Evolutionary conservation across 352 stramenopile genomes (phyloP).

Genomic region (Phytophthora nicotianae): DNA sequence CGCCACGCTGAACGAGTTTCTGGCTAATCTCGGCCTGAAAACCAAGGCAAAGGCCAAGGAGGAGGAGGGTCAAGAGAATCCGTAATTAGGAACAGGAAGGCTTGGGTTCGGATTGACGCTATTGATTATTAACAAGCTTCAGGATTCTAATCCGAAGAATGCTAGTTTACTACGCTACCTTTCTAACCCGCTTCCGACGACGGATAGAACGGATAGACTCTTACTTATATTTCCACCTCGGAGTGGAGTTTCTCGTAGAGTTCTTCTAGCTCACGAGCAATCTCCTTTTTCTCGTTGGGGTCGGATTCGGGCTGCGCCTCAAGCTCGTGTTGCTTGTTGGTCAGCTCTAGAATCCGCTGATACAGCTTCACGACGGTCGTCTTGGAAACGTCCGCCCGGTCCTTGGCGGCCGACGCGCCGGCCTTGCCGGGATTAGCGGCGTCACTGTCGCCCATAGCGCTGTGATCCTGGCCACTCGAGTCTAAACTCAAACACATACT

Average conservation of each 20-base stretch:
- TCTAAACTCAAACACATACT: constrained; percentile 49
- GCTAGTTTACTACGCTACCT: constrained; percentile 27
- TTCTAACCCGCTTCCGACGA: constrained; percentile 25
- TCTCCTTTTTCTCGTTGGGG: constrained; percentile 41
- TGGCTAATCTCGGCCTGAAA: constrained; percentile 21
- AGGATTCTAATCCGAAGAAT: constrained; percentile 13
- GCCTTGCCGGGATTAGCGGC: constrained; percentile 3
- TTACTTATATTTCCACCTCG: constrained; percentile 40
- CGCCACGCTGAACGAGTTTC: constrained; percentile 29
- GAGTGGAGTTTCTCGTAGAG: constrained; percentile 61
- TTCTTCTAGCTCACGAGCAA: constrained; percentile 47
- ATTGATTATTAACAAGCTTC: constrained; percentile 27
- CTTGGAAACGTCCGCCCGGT: constrained; percentile 32
- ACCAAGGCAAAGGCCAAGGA: constrained; percentile 24
- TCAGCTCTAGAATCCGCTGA: constrained; percentile 67
- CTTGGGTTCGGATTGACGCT: constrained; percentile 12
- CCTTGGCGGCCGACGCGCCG: constrained; percentile 18
- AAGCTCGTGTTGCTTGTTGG: constrained; percentile 58
- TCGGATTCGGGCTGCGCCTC: constrained; percentile 47
- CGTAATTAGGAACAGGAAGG: constrained; percentile 9
- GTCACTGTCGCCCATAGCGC: constrained; percentile 28
- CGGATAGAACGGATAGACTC: constrained; percentile 23
- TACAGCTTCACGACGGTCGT: constrained; percentile 63
- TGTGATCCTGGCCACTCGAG: constrained; percentile 38
- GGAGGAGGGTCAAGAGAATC: not conserved